Percentiles rank a stretch among this genome's conserved stretches.
Conservation (phyloP, 495 filamentous ascomycete species). For the Cercophora scortea region DNA sequence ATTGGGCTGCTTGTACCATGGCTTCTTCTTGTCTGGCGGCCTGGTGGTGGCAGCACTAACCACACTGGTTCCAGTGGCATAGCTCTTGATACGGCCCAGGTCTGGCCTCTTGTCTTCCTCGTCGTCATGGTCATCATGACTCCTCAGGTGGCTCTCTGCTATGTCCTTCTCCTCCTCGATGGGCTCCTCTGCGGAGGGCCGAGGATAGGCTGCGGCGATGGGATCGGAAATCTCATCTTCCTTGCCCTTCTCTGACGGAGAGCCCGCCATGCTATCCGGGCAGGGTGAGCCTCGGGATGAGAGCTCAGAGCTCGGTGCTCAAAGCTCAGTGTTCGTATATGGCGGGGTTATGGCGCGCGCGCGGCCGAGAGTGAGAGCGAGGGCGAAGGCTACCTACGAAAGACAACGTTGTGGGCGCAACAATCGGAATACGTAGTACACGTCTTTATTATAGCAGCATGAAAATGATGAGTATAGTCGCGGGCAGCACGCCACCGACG, state of each 20-base stretch:
- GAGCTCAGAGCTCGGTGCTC: too few relatives aligned
- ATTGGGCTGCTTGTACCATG: conserved; percentile 55
- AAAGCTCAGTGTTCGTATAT: too few relatives aligned
- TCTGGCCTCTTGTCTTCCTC: conserved; percentile 16
- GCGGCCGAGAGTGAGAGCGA: too few relatives aligned
- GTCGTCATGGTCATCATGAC: not conserved
- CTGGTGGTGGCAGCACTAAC: conserved; percentile 20
- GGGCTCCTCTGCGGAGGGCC: conserved; percentile 3
- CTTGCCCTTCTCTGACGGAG: conserved; percentile 2
- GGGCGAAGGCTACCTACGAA: too few relatives aligned
- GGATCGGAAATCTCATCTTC: conserved; percentile 2
- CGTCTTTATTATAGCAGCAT: too few relatives aligned
- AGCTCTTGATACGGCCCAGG: conserved; percentile 34
- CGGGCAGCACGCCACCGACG: not conserved
- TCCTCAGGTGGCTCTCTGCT: conserved; percentile 1
- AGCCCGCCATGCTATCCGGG: not conserved
- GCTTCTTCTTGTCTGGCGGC: conserved; percentile 30
- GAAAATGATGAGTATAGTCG: too few relatives aligned
- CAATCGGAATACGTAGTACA: too few relatives aligned
- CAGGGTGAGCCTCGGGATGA: too few relatives aligned
- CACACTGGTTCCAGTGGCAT: conserved; percentile 38
- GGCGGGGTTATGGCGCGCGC: too few relatives aligned
- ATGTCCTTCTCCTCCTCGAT: conserved; percentile 6
- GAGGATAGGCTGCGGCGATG: not conserved
- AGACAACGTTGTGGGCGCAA: too few relatives aligned